A percentile compares a stretch with the other conserved stretches of the same genome.
phyloP scores from a whole-genome alignment of 2,329 filamentous ascomycete species.

The Trichophyton simii region DNA sequence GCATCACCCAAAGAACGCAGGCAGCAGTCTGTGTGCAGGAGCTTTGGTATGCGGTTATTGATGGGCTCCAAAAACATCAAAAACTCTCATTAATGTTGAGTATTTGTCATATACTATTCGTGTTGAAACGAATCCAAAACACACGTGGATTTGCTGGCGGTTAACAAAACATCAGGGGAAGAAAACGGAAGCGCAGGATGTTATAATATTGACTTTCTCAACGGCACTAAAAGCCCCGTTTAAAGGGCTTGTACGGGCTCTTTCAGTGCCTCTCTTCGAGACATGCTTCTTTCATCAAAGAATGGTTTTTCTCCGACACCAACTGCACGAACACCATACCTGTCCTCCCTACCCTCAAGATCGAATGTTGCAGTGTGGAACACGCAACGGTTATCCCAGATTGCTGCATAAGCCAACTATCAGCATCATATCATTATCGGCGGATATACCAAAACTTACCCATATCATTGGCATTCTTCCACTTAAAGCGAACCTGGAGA shows the following conservation, averaged over 20 bases:
- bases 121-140: no score
- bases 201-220: background rate
- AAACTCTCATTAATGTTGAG: no score
- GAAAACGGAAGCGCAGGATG: background rate
- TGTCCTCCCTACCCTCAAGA: slow-evolving; percentile 37
- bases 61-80: background rate
- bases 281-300: slow-evolving; percentile 34
- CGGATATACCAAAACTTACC: slow-evolving; percentile 15
- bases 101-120: no score
- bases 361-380: slow-evolving; percentile 46
- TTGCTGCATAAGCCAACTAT: slow-evolving; percentile 26
- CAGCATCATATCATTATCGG: background rate
- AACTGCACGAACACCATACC: slow-evolving; percentile 40
- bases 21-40: background rate
- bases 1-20: no score
- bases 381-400: slow-evolving; percentile 48
- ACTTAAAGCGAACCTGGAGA: slow-evolving; percentile 29
- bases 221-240: background rate
- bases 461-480: slow-evolving; percentile 33
- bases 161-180: background rate
- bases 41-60: background rate
- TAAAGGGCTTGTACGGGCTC: background rate
- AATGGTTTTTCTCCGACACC: slow-evolving; percentile 45
- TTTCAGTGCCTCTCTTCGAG: slow-evolving; percentile 18
- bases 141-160: no score